Evolutionary conservation across 2,329 filamentous ascomycete species (phyloP).

Genomic region (Colletotrichum abscissum): DNA sequence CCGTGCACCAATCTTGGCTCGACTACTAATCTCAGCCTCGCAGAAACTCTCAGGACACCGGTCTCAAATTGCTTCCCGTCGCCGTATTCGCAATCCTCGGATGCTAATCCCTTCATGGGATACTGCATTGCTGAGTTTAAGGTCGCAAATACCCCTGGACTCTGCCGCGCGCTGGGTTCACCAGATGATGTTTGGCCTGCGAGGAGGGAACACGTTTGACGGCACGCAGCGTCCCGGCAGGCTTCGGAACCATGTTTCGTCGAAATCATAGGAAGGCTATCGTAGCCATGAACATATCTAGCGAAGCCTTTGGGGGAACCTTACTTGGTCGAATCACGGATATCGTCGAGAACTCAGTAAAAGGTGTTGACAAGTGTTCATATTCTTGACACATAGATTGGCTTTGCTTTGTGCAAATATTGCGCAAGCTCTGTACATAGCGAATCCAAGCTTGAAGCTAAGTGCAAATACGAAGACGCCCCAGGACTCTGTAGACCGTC

Average conservation of each 20-base stretch:
- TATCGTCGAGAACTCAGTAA: background rate
- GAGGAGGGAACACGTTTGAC: background rate
- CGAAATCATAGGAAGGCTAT: background rate
- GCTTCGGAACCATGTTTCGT: background rate
- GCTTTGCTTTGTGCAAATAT: conserved; percentile 25
- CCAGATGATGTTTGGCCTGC: conserved; percentile 17
- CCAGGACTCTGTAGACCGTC: conserved; percentile 15
- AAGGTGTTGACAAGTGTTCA: background rate
- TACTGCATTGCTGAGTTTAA: background rate
- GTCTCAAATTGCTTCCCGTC: background rate
- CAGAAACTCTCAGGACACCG: background rate
- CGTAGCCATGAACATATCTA: too few species aligned
- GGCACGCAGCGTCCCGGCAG: background rate
- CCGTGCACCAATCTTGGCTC: background rate
- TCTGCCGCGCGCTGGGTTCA: background rate
- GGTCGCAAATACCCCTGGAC: background rate
- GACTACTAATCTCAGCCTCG: background rate
- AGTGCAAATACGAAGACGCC: background rate
- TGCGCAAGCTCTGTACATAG: conserved; percentile 29
- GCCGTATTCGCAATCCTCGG: background rate
- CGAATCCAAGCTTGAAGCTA: background rate
- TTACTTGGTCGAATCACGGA: background rate
- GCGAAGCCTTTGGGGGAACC: too few species aligned
- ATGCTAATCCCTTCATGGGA: background rate
- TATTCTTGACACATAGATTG: conserved; percentile 13